These are phyloP conservation scores for Eutypella sp. DNA, from an alignment of 2,329 filamentous ascomycete genomes.

Conservation along the genomic window DNA sequence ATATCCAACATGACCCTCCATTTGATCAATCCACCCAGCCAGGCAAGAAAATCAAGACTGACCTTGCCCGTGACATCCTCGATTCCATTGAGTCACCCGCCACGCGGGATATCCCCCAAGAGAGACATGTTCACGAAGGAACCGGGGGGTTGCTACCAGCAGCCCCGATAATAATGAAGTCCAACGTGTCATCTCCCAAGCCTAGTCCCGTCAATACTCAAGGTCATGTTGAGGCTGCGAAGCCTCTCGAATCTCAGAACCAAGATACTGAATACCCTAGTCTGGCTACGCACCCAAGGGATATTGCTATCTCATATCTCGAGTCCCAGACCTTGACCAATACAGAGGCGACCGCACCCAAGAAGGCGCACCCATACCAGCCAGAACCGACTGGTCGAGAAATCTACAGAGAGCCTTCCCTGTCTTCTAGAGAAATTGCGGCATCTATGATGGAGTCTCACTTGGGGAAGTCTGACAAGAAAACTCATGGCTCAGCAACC, in stretches of 20 bases:
- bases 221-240: conserved; percentile 3
- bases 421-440: conserved; percentile 18
- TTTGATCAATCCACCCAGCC: conserved; percentile 30
- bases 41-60: conserved; percentile 31
- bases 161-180: conserved; percentile 12
- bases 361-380: background rate
- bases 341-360: background rate
- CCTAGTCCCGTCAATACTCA: conserved; percentile 1
- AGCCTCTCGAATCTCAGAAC: background rate
- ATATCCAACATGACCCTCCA: conserved; percentile 32
- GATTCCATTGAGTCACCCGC: conserved; percentile 18
- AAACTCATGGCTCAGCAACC: conserved; percentile 3
- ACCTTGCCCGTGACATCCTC: conserved; percentile 17
- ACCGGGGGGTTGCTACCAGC: conserved; percentile 9
- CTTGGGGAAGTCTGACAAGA: conserved; percentile 6
- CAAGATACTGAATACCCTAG: background rate
- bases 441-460: conserved; percentile 17
- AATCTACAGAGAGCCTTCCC: conserved; percentile 1
- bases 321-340: conserved; percentile 5
- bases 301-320: conserved; percentile 3
- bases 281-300: background rate
- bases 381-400: conserved; percentile 2
- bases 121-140: background rate
- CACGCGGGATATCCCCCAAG: conserved; percentile 8
- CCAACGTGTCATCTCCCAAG: conserved; percentile 14